Conservation (phyloP, 495 filamentous ascomycete species). For the Daldinia bambusicola region DNA sequence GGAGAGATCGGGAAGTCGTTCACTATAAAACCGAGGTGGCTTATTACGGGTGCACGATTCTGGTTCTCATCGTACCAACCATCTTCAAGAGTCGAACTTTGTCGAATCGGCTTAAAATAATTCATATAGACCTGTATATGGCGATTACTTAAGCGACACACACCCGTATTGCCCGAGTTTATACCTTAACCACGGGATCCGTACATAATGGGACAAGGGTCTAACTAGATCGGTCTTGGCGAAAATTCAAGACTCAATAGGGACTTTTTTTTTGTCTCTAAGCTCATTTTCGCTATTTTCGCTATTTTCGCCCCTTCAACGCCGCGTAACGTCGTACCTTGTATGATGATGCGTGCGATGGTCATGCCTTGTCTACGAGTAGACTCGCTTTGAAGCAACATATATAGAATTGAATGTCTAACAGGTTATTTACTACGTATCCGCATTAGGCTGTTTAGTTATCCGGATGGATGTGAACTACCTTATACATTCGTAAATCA, state of each 20-base stretch:
- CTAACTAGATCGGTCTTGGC: conserved; percentile 23
- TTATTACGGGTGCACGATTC: not conserved
- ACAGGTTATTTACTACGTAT: not conserved
- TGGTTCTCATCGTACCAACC: not conserved
- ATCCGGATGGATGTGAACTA: not conserved
- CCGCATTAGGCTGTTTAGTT: not conserved
- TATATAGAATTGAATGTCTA: conserved; percentile 7
- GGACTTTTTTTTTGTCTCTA: not conserved
- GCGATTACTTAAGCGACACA: conserved; percentile 11
- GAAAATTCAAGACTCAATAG: conserved; percentile 28
- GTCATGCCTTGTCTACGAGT: conserved; percentile 4
- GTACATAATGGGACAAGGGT: conserved; percentile 1
- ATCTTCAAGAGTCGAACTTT: not conserved
- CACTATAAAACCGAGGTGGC: not conserved
- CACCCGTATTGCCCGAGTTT: not conserved
- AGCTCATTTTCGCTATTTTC: conserved; percentile 4
- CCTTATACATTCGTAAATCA: conserved; percentile 4
- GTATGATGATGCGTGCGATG: conserved; percentile 4
- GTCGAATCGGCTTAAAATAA: not conserved
- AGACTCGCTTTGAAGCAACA: not conserved
- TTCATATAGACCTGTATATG: no score
- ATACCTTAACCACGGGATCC: no score
- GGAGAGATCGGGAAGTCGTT: not conserved
- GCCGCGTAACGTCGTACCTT: conserved; percentile 11
- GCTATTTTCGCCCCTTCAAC: conserved; percentile 3